Base-by-base conservation (phyloP, 805 yeast genomes). In the Ogataea methanolica region DNA sequence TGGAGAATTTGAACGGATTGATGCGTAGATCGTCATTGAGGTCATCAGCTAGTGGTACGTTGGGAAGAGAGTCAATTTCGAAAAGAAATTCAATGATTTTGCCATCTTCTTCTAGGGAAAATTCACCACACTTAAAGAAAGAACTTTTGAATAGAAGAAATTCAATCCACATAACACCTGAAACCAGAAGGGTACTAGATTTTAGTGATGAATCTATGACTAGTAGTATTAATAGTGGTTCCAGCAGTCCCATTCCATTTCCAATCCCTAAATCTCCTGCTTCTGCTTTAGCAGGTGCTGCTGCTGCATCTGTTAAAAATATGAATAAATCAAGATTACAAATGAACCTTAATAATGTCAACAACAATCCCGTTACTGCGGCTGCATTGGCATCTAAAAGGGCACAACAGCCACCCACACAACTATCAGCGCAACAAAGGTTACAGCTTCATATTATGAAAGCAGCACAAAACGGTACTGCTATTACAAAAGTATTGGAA, bases 391-490 rank as follows among this genome's bases (percentile, higher is more conserved):
- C 57, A 5, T 49, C 56, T 4, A 59, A 45, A 36, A 55, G 52
- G 26, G 26, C 44, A 5, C 39, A 48, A 1, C 48, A 48, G 8
- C 55, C 47, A 1, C 48, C 46, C 9, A 55, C 47, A 29, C 59
- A 60, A 2, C 35, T 62, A 14, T 58, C 66, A 8, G 72, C 72
- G 0, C 66, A 65, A 36, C 70, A 67, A 45, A 55, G 72, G 43
- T 48, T 68, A 21, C 71, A 68, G 40, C 65, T 60, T 46, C 70
- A 66, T 43, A 68, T 68, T 19, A 21, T 59, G 39, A 59, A 54
- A 49, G 62, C 70, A 6, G 47, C 63, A 4, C 60, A 59, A 39
- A 61, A 48, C 44, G 72, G 72, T 5, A 58, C 59, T 31, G 49
- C 67, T 33, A 55, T 56, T 31, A 56, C 65, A 3, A 64, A 60